Conservation (phyloP, 2,329 filamentous ascomycete species). For the Pseudophaeomoniella oleicola region DNA sequence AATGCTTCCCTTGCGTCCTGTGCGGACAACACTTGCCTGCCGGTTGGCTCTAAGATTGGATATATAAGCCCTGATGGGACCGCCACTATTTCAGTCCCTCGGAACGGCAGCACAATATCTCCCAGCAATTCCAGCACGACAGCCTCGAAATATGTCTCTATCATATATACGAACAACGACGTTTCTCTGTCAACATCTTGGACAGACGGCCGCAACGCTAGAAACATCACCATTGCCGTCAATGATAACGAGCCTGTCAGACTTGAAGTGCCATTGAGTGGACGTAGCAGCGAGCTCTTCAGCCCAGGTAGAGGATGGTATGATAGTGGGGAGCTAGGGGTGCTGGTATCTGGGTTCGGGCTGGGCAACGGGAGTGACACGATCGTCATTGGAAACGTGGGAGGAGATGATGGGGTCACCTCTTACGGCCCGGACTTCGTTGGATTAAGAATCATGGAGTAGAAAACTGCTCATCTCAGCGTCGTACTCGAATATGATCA, state of each 20-base stretch:
- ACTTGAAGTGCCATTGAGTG: constrained; percentile 34
- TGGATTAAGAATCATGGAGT: constrained; percentile 8
- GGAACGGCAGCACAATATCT: constrained; percentile 14
- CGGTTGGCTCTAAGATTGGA: constrained; percentile 28
- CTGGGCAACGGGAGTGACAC: constrained; percentile 22
- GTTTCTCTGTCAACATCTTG: constrained; percentile 28
- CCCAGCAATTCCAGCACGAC: constrained; percentile 17
- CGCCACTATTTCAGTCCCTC: constrained; percentile 22
- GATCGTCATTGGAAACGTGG: constrained; percentile 19
- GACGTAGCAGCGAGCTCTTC: constrained; percentile 20
- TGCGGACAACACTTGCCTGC: constrained; percentile 23
- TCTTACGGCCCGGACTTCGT: constrained; percentile 21
- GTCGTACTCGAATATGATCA: neutral
- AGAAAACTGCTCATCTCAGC: neutral
- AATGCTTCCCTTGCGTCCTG: constrained; percentile 22
- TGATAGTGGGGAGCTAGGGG: constrained; percentile 29
- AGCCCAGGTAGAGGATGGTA: constrained; percentile 34
- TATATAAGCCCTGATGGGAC: constrained; percentile 18
- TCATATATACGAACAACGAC: constrained; percentile 41
- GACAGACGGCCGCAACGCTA: constrained; percentile 30
- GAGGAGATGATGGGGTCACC: constrained; percentile 13
- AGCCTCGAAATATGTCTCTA: constrained; percentile 26
- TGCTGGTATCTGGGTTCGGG: constrained; percentile 31
- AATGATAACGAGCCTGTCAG: constrained; percentile 28
- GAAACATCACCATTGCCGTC: constrained; percentile 36